Conservation (phyloP, 1,284 basidiomycete genomes). For the Trichosporon sp. region DNA sequence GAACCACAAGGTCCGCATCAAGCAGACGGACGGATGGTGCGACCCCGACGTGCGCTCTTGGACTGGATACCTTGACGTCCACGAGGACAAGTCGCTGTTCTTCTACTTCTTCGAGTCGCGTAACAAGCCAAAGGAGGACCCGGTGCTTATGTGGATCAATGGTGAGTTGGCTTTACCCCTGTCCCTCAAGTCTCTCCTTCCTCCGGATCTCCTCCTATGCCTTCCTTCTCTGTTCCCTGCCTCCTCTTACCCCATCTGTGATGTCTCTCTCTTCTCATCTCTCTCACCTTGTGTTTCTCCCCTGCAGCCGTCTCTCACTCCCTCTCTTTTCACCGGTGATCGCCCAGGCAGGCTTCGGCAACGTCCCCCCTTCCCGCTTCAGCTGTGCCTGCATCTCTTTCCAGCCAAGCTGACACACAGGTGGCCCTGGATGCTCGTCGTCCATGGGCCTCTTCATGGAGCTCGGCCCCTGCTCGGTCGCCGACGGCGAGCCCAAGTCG, state of each 20-base stretch:
- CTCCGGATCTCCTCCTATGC: too few relatives aligned
- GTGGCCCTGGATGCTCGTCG: conserved; percentile 49
- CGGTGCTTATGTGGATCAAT: conserved; percentile 49
- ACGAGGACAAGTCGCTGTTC: conserved; percentile 66
- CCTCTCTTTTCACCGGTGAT: too few relatives aligned
- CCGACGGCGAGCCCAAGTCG: conserved; percentile 30
- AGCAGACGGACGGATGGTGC: conserved; percentile 47
- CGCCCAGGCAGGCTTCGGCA: too few relatives aligned
- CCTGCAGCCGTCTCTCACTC: too few relatives aligned
- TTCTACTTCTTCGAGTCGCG: conserved; percentile 82
- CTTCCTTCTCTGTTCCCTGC: too few relatives aligned
- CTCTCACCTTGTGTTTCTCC: too few relatives aligned
- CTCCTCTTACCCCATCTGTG: too few relatives aligned
- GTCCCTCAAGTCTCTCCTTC: too few relatives aligned
- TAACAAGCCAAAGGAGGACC: conserved; percentile 57
- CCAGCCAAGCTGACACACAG: background rate
- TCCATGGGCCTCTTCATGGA: conserved; percentile 53
- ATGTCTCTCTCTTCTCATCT: too few relatives aligned
- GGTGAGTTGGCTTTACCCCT: conserved; percentile 31
- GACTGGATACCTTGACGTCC: conserved; percentile 56
- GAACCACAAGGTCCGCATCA: conserved; percentile 45
- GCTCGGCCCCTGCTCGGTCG: conserved; percentile 49
- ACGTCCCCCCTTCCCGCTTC: too few relatives aligned
- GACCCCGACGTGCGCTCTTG: conserved; percentile 44
- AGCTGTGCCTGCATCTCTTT: too few relatives aligned